phyloP scores from a whole-genome alignment of 2,329 filamentous ascomycete species.

The Beauveria rudraprayagi region DNA sequence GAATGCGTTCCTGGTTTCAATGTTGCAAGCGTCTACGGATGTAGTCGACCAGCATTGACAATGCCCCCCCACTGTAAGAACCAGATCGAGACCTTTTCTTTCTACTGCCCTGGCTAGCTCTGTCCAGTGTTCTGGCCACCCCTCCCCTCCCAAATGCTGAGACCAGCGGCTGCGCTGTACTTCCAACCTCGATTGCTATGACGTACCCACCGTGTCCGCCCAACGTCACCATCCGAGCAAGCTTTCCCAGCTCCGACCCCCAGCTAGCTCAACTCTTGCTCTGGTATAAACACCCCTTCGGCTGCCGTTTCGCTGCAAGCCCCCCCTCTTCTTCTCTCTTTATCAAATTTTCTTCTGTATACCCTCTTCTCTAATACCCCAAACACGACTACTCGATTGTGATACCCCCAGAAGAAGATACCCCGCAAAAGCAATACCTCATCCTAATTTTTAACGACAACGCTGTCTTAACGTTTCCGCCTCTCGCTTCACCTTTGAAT shows the following conservation, averaged over 20 bases:
- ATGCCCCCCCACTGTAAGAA: not conserved
- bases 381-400: conserved; percentile 1
- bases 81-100: not conserved
- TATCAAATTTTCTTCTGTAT: conserved; percentile 1
- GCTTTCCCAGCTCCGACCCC: conserved; percentile 7
- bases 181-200: conserved; percentile 7
- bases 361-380: conserved; percentile 13
- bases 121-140: not conserved
- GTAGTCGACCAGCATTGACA: not conserved
- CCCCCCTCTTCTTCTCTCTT: not conserved
- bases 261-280: not conserved
- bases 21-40: not conserved
- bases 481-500: not conserved
- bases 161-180: not conserved
- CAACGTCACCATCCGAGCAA: conserved; percentile 12
- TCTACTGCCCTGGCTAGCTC: not conserved
- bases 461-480: not conserved
- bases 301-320: not conserved
- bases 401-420: conserved; percentile 7
- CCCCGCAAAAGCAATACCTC: not conserved
- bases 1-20: conserved; percentile 10
- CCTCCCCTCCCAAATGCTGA: not conserved
- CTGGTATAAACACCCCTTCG: conserved; percentile 12
- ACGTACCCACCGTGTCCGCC: conserved; percentile 8
- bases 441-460: conserved; percentile 5